Evolutionary conservation across 2,329 filamentous ascomycete genomes (phyloP).

Genomic region (Ophiostoma sp.): DNA sequence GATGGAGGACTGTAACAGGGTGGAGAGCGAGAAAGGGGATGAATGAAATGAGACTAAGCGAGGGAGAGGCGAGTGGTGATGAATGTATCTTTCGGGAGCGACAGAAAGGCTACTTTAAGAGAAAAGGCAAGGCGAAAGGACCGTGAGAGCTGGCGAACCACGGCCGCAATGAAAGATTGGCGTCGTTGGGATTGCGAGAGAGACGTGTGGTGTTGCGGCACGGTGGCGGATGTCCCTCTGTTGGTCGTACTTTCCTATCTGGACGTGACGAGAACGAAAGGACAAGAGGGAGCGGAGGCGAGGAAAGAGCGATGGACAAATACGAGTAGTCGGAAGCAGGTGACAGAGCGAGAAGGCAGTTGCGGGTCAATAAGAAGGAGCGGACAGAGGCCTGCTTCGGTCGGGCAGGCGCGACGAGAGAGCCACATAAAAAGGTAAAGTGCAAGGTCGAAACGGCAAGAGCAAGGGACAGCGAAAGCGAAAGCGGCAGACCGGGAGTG

Average conservation of each 20-base stretch:
- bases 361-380: not conserved
- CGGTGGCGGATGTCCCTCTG: not conserved
- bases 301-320: conserved; percentile 13
- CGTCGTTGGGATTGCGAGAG: conserved; percentile 1
- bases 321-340: not conserved
- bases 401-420: conserved; percentile 3
- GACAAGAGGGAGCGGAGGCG: not conserved
- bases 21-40: conserved; percentile 7
- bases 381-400: not conserved
- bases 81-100: not conserved
- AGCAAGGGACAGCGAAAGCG: conserved; percentile 15
- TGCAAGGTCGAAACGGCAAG: conserved; percentile 8
- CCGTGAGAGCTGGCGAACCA: not conserved
- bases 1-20: not conserved
- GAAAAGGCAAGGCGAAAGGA: not conserved
- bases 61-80: conserved; percentile 16
- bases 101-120: not conserved
- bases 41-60: conserved; percentile 14
- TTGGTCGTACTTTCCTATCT: conserved; percentile 5
- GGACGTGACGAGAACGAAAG: conserved; percentile 4
- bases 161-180: not conserved
- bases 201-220: not conserved
- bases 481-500: conserved; percentile 17
- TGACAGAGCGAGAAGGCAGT: not conserved
- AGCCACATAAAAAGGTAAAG: not conserved